Conservation (phyloP, 2,329 filamentous ascomycete genomes). For the Fusarium graminum region DNA sequence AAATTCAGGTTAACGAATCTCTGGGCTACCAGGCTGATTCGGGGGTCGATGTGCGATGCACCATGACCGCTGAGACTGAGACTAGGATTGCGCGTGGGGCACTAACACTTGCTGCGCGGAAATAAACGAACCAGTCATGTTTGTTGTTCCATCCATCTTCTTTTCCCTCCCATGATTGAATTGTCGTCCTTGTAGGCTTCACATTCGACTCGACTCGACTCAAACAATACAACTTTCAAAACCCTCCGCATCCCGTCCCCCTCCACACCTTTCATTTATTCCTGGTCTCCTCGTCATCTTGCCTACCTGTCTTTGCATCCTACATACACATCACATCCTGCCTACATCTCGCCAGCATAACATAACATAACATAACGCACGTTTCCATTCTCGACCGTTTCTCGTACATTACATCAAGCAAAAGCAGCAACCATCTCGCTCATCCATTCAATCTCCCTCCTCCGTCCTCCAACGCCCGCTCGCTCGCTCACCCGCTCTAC, state of each 20-base stretch:
- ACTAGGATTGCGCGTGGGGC: conserved; percentile 20
- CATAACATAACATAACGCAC: conserved; percentile 15
- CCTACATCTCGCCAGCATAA: conserved; percentile 5
- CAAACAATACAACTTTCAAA: conserved; percentile 27
- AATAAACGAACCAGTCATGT: conserved; percentile 35
- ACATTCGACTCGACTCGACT: conserved; percentile 23
- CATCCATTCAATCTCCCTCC: conserved; percentile 14
- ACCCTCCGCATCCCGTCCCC: conserved; percentile 23
- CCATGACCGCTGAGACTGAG: conserved; percentile 27
- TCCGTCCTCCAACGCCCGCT: conserved; percentile 26
- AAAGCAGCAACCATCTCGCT: background rate
- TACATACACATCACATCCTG: conserved; percentile 4
- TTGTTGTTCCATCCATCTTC: conserved; percentile 19
- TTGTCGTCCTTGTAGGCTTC: conserved; percentile 13
- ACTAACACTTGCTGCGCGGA: conserved; percentile 26
- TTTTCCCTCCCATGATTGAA: conserved; percentile 14
- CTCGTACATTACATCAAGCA: conserved; percentile 1
- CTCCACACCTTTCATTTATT: background rate
- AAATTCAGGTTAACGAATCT: conserved; percentile 1
- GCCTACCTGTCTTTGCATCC: background rate
- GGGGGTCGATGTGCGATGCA: conserved; percentile 38
- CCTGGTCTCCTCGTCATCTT: conserved; percentile 16
- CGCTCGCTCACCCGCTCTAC: conserved; percentile 28
- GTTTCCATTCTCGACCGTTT: conserved; percentile 12
- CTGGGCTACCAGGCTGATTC: conserved; percentile 10